These are phyloP conservation scores for Teratosphaeria gauchensis DNA, from an alignment of 2,329 filamentous ascomycete species.

Conservation along the genomic window DNA sequence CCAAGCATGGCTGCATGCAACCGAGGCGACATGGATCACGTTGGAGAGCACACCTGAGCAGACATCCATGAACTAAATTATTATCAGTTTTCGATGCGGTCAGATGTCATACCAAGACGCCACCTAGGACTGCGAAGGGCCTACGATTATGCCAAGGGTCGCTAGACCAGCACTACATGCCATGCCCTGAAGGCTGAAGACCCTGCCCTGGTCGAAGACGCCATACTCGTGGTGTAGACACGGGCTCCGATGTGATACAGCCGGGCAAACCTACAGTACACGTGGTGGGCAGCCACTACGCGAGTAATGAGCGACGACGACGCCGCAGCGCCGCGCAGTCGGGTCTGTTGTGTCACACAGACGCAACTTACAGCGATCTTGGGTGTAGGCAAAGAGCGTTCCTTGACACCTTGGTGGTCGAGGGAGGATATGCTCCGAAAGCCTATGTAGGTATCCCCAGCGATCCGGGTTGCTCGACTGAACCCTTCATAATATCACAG, in stretches of 20 bases:
- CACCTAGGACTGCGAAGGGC: neutral
- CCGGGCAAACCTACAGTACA: neutral
- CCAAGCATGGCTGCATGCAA: neutral
- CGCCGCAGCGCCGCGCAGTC: neutral
- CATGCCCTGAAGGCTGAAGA: neutral
- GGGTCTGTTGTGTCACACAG: neutral
- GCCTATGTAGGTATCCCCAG: neutral
- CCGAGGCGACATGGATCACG: neutral
- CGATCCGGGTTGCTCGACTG: neutral
- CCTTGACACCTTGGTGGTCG: neutral
- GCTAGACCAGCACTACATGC: neutral
- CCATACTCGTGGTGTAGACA: neutral
- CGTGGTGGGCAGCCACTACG: neutral
- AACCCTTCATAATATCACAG: too few species aligned
- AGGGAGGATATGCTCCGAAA: neutral
- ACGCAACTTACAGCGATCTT: neutral
- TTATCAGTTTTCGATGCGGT: neutral
- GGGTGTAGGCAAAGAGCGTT: neutral
- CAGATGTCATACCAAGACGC: neutral
- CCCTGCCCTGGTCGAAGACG: neutral
- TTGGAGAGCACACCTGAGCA: neutral
- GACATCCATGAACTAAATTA: neutral
- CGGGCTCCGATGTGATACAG: neutral
- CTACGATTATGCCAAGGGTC: neutral
- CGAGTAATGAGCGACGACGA: neutral